Evolutionary conservation across 148 eudicot species (phyloP), one percentile per base, ranked within the genome.

Genomic region (Amaranthus cruentus): DNA sequence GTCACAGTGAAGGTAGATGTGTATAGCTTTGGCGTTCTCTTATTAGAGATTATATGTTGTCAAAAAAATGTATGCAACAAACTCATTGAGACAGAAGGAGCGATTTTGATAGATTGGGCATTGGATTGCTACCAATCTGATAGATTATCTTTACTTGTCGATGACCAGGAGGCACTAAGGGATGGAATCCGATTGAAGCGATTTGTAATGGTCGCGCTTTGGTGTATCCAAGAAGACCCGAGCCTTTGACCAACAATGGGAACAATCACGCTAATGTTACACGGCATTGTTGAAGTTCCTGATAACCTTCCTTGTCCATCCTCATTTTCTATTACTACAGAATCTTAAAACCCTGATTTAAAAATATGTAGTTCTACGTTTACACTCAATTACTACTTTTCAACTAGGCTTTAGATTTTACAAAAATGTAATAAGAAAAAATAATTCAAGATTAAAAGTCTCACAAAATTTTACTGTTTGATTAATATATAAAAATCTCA

Each of bases 1-100:
- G 38, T 88, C 62, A 85, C 83, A 0, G 83, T 69, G n/a, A 87
- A 81, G 69, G 89, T 84, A 2, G 89, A 86, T 74, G 85, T 86
- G 12, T 86, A 86, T 5, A 84, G 87, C 78, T 87, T 79, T 14
- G 87, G 89, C 6, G 83, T 87, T 2, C 52, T 84, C 71, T 55
- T 87, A n/a, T 64, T 84, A 21, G 89, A 87, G 81, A 76, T 87
- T 38, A 62, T 87, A 21, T 79, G 81, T 14, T 81, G 81, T 49
- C 73, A 76, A 53, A 78, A 14, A 47, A 73, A 69, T 44, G 28
- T 78, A 38, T 69, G 61, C 11, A 55, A 21, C 38, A 68, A 78
- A 42, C 47, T 11, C 14, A 68, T 55, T 48, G 69, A 52, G 48
- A 75, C 69, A 7, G 69, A 72, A 56, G 42, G 57, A n/a, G 70